A percentile compares a stretch with the other conserved stretches of the same genome.
These are phyloP conservation scores for Suillus alpinus DNA, from an alignment of 768 basidiomycete genomes.

Conservation along the genomic window DNA sequence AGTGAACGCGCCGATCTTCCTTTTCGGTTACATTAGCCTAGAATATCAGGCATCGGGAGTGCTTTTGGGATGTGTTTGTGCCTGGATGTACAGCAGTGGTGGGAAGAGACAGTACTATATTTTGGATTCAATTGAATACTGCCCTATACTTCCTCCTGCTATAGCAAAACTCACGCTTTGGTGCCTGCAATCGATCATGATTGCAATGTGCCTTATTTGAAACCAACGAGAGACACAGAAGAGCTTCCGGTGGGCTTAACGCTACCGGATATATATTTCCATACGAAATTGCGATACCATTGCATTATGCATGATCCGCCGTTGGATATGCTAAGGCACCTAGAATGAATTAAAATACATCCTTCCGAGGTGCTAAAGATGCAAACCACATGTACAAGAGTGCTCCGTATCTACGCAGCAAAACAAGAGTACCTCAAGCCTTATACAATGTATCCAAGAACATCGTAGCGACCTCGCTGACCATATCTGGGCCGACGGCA, in stretches of 20 bases:
- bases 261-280: neutral
- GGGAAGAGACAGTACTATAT: neutral
- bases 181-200: neutral
- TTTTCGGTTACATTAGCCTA: neutral
- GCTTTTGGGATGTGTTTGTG: neutral
- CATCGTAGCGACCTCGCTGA: constrained; percentile 71
- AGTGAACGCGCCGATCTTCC: neutral
- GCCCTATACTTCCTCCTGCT: neutral
- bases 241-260: neutral
- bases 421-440: constrained; percentile 39
- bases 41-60: neutral
- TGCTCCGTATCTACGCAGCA: neutral
- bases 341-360: neutral
- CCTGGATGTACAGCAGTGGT: neutral
- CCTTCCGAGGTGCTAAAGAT: neutral
- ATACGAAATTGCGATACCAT: neutral
- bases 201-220: neutral
- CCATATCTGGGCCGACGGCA: constrained; percentile 77
- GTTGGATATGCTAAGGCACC: neutral
- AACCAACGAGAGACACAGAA: neutral
- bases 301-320: neutral
- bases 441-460: constrained; percentile 85
- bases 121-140: neutral
- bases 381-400: neutral
- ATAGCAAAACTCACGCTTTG: neutral